Evolutionary conservation across 371 early-diverging fungal genomes (phyloP), one percentile per base, ranked within the genome.

Genomic region (Syncephalastrum contaminatum): DNA sequence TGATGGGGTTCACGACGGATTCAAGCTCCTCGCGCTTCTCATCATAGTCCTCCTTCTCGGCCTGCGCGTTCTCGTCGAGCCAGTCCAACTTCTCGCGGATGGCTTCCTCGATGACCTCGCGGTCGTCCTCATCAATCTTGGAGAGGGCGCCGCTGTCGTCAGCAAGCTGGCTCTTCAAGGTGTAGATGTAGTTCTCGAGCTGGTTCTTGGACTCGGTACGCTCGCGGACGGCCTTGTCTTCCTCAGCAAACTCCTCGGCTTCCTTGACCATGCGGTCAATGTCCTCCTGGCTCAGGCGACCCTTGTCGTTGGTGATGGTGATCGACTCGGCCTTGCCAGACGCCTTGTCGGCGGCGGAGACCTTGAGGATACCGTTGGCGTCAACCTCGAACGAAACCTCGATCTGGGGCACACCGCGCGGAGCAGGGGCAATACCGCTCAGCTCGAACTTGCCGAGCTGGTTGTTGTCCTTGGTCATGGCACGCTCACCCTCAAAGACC

Each of bases 401-500:
- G 47, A 90, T 77, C 79, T 90, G 81, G 69, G 99, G 93, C 57
- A 90, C 88, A 75, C 98, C 93, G 80, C 89, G 85, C 62, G 95
- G 92, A 24, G 91, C 90, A 54, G 91, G 91, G 45, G 90, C 89
- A 71, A 90, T 86, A 56, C 90, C 85, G 49, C 74, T 83, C 60
- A 99, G 86, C 76, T 95, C 92, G 80, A 99, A 92, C 80, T 95
- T 89, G 66, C 99, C 99, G 62, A 99, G 88, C 56, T 88, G 83
- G 83, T 96, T 95, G 90, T 99, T 99, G 81, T 98, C 94, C 77
- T 86, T 87, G 66, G 91, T 92, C 73, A 97, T 85, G 75, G 93
- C 88, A 80, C 97, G 91, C 83, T 99, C 99, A 75, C 99, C 99
- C 83, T 99, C 98, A 80, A 84, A 98, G 56, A 99, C 94, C 73